Percentiles rank a stretch among this genome's conserved stretches.
Conservation (phyloP, 208 protist genomes). For the Acanthamoeba castellanii region DNA sequence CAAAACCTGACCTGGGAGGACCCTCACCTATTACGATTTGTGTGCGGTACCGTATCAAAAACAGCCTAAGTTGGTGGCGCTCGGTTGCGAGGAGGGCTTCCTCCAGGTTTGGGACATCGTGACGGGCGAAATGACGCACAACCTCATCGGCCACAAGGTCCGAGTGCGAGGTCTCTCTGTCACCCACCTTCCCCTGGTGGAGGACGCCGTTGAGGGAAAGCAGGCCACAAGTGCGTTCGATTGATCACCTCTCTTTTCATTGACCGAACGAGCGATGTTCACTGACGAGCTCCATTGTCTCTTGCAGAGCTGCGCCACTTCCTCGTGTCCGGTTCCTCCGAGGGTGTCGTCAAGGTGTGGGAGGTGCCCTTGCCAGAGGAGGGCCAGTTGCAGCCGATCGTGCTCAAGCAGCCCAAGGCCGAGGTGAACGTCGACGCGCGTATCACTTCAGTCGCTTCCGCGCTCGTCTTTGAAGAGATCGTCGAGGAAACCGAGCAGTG, state of each 20-base stretch:
- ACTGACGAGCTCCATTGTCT: background rate
- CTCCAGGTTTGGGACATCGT: constrained; percentile 19
- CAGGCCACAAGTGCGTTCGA: background rate
- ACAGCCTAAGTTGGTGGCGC: constrained; percentile 45
- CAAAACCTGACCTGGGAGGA: background rate
- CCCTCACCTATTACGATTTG: background rate
- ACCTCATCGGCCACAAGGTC: constrained; percentile 1
- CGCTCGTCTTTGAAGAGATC: background rate
- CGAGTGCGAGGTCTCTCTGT: constrained; percentile 24
- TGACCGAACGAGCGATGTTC: background rate
- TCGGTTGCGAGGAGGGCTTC: constrained; percentile 43
- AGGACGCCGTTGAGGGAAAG: constrained; percentile 35
- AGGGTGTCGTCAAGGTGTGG: constrained; percentile 54
- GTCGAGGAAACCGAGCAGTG: background rate
- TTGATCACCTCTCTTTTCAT: background rate
- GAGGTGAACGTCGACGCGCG: constrained; percentile 54
- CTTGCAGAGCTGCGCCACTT: constrained; percentile 16
- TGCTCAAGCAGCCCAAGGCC: constrained; percentile 31
- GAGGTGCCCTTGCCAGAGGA: background rate
- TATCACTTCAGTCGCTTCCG: constrained; percentile 2
- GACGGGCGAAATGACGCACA: background rate
- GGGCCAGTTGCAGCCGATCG: background rate
- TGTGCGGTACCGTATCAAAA: background rate
- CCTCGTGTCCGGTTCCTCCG: constrained; percentile 46
- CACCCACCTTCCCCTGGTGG: background rate